Percentiles rank a stretch among this genome's conserved stretches.
These are phyloP conservation scores for Hymenoscyphus occultus DNA, from an alignment of 2,329 filamentous ascomycete species.

Conservation along the genomic window DNA sequence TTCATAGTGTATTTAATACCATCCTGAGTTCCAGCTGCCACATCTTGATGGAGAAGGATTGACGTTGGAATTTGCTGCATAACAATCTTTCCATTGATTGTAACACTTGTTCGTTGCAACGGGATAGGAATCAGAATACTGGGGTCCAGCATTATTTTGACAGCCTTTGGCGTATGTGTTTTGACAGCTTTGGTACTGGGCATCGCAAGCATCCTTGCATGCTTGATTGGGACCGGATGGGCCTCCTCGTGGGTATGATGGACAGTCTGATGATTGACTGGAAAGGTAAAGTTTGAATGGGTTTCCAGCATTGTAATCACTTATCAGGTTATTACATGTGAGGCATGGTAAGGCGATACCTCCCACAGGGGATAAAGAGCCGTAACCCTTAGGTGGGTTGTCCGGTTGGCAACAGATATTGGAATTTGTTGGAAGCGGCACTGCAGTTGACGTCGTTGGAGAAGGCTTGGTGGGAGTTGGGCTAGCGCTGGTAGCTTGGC, in stretches of 20 bases:
- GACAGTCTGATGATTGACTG: slow-evolving; percentile 43
- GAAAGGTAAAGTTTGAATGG: slow-evolving; percentile 53
- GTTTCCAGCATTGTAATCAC: slow-evolving; percentile 41
- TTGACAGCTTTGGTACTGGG: slow-evolving; percentile 49
- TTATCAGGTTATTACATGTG: slow-evolving; percentile 51
- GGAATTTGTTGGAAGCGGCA: slow-evolving; percentile 46
- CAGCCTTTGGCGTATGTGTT: slow-evolving; percentile 50
- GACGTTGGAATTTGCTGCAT: slow-evolving; percentile 42
- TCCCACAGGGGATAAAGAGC: slow-evolving; percentile 57
- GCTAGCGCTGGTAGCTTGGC: slow-evolving; percentile 23
- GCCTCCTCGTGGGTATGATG: slow-evolving; percentile 41
- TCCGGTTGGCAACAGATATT: slow-evolving; percentile 51
- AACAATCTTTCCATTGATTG: slow-evolving; percentile 49
- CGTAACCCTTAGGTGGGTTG: slow-evolving; percentile 62
- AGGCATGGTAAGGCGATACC: slow-evolving; percentile 51
- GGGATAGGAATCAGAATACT: slow-evolving; percentile 29
- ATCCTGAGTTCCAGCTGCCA: slow-evolving; percentile 34
- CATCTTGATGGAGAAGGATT: slow-evolving; percentile 41
- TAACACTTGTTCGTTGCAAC: slow-evolving; percentile 44
- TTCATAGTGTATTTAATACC: slow-evolving; percentile 13
- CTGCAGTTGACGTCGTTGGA: slow-evolving; percentile 32
- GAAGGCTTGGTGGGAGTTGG: slow-evolving; percentile 35
- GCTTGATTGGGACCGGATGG: slow-evolving; percentile 39
- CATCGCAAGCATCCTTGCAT: slow-evolving; percentile 52
- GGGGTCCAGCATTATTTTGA: slow-evolving; percentile 32